These are phyloP conservation scores for Mycocentrospora acerina DNA, from an alignment of 2,329 filamentous ascomycete genomes.

Conservation along the genomic window DNA sequence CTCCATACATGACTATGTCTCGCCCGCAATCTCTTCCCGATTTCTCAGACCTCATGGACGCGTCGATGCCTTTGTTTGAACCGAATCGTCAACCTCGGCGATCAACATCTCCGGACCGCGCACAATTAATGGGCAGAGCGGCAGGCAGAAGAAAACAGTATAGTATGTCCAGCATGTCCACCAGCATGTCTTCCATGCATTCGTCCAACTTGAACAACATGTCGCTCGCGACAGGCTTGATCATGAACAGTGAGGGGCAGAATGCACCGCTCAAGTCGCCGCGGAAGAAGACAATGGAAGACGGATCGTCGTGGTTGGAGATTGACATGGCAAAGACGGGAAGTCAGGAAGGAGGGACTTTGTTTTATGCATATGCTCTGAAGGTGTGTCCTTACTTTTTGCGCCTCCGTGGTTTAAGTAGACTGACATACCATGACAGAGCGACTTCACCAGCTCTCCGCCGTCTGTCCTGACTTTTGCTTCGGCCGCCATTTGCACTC, in stretches of 20 bases:
- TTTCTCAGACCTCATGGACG: conserved; percentile 34
- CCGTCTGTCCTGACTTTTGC: conserved; percentile 40
- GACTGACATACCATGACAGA: conserved; percentile 21
- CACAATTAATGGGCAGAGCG: conserved; percentile 16
- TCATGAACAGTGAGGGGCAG: conserved; percentile 33
- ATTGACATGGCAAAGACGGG: conserved; percentile 2
- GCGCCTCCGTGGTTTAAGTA: not conserved
- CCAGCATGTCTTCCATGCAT: conserved; percentile 9
- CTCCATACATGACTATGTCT: conserved; percentile 15
- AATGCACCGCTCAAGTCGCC: conserved; percentile 19
- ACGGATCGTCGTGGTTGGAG: conserved; percentile 7
- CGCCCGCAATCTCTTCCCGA: conserved; percentile 40
- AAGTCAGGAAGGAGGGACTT: conserved; percentile 11
- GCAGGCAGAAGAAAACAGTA: conserved; percentile 8
- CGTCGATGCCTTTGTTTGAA: conserved; percentile 27
- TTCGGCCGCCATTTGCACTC: conserved; percentile 29
- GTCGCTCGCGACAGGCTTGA: conserved; percentile 39
- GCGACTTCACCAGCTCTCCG: conserved; percentile 33
- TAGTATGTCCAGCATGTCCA: too few relatives aligned
- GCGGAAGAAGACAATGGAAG: conserved; percentile 12
- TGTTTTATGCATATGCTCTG: conserved; percentile 41
- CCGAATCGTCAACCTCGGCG: conserved; percentile 21
- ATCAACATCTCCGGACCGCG: conserved; percentile 23
- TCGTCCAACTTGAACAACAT: conserved; percentile 36
- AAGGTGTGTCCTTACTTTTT: conserved; percentile 23